These are phyloP conservation scores for Mycena belliarum DNA, from an alignment of 768 basidiomycete genomes.

Conservation along the genomic window DNA sequence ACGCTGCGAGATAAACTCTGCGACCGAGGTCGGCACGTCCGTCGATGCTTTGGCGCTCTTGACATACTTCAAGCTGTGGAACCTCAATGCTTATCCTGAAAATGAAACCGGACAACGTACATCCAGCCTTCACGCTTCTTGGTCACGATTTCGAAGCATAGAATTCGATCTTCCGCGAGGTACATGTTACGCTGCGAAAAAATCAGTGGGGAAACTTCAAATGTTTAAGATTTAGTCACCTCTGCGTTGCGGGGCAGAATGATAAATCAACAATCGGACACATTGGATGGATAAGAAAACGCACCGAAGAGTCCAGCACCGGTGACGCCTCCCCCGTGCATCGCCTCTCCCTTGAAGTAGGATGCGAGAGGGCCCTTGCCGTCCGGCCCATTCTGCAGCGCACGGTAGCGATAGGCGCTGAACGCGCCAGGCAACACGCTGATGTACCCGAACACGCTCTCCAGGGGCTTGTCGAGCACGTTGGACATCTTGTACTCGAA, in stretches of 20 bases:
- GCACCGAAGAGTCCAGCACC: constrained; percentile 70
- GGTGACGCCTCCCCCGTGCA: constrained; percentile 65
- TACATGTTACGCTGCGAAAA: constrained; percentile 80
- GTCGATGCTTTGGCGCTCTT: constrained; percentile 94
- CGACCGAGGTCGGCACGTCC: constrained; percentile 89
- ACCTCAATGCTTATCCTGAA: not conserved
- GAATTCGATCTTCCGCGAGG: constrained; percentile 85
- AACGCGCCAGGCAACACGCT: constrained; percentile 91
- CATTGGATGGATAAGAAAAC: constrained; percentile 25
- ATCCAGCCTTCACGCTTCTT: constrained; percentile 84
- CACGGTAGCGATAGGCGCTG: constrained; percentile 88
- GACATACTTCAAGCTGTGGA: constrained; percentile 66
- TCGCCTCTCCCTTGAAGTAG: constrained; percentile 91
- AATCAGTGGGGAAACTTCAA: not conserved
- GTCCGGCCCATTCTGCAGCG: constrained; percentile 81
- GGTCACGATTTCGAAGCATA: constrained; percentile 92
- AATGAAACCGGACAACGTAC: constrained; percentile 44
- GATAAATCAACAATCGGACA: not conserved
- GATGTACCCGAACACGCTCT: constrained; percentile 89
- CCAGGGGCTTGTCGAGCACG: constrained; percentile 93
- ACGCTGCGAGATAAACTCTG: constrained; percentile 94
- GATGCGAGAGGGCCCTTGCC: constrained; percentile 89
- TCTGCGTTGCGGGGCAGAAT: not conserved
- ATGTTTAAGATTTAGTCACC: not conserved
- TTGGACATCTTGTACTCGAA: constrained; percentile 99